phyloP scores from a whole-genome alignment of 2,329 filamentous ascomycete genomes.

The Zymoseptoria passerinii region DNA sequence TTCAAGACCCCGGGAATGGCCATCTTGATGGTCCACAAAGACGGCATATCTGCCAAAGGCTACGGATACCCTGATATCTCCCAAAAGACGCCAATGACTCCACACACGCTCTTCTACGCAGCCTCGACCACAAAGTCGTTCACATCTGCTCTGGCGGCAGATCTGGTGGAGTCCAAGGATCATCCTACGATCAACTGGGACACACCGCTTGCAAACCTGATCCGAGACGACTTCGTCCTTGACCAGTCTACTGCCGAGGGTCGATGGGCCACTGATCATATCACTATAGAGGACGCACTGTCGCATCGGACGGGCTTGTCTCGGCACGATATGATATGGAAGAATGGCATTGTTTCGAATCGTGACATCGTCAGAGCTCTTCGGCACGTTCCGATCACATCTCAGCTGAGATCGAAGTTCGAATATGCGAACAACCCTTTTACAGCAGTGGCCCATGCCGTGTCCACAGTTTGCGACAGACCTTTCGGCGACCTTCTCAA shows the following conservation, averaged over 20 bases:
- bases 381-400: slow-evolving; percentile 34
- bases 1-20: slow-evolving; percentile 18
- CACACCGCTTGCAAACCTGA: slow-evolving; percentile 29
- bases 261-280: slow-evolving; percentile 21
- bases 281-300: slow-evolving; percentile 30
- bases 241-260: slow-evolving; percentile 14
- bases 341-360: slow-evolving; percentile 21
- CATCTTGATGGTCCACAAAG: slow-evolving; percentile 11
- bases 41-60: slow-evolving; percentile 14
- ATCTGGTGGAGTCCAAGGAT: slow-evolving; percentile 20
- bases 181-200: slow-evolving; percentile 28
- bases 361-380: slow-evolving; percentile 35
- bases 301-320: slow-evolving; percentile 32
- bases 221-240: slow-evolving; percentile 31
- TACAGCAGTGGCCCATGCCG: slow-evolving; percentile 38
- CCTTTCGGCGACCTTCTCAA: slow-evolving; percentile 29
- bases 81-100: slow-evolving; percentile 12
- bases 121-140: slow-evolving; percentile 28
- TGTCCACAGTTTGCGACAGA: slow-evolving; percentile 37
- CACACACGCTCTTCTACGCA: slow-evolving; percentile 23
- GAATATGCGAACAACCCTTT: slow-evolving; percentile 50
- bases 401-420: slow-evolving; percentile 35
- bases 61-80: slow-evolving; percentile 5
- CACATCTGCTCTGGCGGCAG: slow-evolving; percentile 19
- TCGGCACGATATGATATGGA: slow-evolving; percentile 24